phyloP scores from a whole-genome alignment of 371 early-diverging fungal species.

The Apophysomyces sp. region DNA sequence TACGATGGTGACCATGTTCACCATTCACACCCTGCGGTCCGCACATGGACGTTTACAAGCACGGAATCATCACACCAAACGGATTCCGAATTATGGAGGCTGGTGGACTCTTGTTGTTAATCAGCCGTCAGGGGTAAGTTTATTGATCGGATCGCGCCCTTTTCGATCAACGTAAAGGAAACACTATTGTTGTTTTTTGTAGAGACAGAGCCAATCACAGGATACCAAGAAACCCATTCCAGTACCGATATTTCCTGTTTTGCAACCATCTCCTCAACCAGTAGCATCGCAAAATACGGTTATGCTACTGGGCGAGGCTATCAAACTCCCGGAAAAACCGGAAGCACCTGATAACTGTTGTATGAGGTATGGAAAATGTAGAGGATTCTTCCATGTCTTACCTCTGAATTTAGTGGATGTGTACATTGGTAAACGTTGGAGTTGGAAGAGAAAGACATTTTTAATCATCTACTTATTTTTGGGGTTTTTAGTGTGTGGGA shows the following conservation, averaged over 20 bases:
- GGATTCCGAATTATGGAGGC: slow-evolving; percentile 27
- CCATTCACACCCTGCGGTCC: not conserved
- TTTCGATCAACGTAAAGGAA: not conserved
- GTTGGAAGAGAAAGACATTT: not conserved
- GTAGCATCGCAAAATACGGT: slow-evolving; percentile 11
- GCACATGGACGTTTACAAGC: not conserved
- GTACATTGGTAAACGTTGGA: slow-evolving; percentile 35
- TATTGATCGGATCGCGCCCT: not conserved
- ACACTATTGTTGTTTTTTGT: not conserved
- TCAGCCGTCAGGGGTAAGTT: slow-evolving; percentile 13
- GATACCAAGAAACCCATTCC: slow-evolving; percentile 8
- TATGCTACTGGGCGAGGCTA: slow-evolving; percentile 20
- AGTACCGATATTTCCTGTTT: not conserved
- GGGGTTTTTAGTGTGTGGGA: slow-evolving; percentile 39
- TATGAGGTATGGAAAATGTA: slow-evolving; percentile 34
- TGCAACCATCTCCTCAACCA: not conserved
- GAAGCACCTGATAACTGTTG: slow-evolving; percentile 40
- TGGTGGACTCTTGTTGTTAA: slow-evolving; percentile 37
- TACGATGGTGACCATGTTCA: not conserved
- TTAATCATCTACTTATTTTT: not conserved
- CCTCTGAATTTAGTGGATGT: slow-evolving; percentile 28
- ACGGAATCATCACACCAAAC: not conserved
- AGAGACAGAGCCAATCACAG: not conserved
- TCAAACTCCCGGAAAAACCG: slow-evolving; percentile 33
- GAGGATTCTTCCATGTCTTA: not conserved